Base-by-base conservation (phyloP, 495 filamentous ascomycete species). In the Platismatia glauca region DNA sequence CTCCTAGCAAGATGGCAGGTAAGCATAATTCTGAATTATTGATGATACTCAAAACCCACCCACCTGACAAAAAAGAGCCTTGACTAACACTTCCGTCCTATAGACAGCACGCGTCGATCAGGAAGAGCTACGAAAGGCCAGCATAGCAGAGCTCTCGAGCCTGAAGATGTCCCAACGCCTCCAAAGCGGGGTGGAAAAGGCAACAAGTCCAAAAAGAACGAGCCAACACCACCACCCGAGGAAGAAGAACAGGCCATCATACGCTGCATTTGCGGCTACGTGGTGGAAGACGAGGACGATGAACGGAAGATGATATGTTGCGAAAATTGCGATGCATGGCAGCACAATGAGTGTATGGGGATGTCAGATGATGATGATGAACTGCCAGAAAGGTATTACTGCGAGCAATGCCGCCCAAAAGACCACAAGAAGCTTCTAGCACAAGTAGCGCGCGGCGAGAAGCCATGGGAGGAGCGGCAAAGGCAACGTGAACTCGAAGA, bases 261-360 rank as follows among this genome's bases (percentile, higher is more conserved):
- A 61, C 86, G 94, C 62, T 98, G 94, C 72, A 88, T 96, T 58
- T 98, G 94, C 71, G 93, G 94, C 66, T 86, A 90, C 63, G 86
- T 84, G 57, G 87, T 89, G 66, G 90, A 95, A 66, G 88, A 92
- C 64, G 86, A 86, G 64, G 89, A 88, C 67, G 84, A 89, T 63
- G 86, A 89, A 55, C 82, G 86, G 41, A 84, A 91, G 68, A 91
- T 95, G 72, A 95, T 97, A 69, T 87, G 88, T 68, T 98, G 94
- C 75, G 94, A 98, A 69, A 81, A 78, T 39, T 98, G 94, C 70
- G 83, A 84, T 34, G 91, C 86, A 55, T 98, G 94, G 94, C 94
- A 98, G 73, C 94, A 98, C 71, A 95, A 95, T 69, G 84, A 91
- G 66, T 98, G 94, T 72, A 91, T 98, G 84, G 91, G 89, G 34